phyloP scores from a whole-genome alignment of 768 basidiomycete genomes.

The Kwoniella dendrophila region DNA sequence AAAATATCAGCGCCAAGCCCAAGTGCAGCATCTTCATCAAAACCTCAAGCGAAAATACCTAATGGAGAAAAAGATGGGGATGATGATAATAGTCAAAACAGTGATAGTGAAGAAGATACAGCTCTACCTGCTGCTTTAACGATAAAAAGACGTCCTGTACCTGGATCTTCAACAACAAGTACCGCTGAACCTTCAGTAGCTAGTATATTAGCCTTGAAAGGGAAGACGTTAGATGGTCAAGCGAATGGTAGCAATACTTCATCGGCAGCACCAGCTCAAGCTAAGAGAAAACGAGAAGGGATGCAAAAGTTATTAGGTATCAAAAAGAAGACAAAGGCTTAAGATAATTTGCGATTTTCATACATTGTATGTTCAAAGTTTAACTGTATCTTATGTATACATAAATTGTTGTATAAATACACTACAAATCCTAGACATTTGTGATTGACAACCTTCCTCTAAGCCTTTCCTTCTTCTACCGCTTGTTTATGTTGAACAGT shows the following conservation, averaged over 20 bases:
- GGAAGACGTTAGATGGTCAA: slow-evolving; percentile 36
- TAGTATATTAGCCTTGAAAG: slow-evolving; percentile 50
- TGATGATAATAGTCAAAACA: slow-evolving; percentile 21
- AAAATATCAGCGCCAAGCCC: slow-evolving; percentile 60
- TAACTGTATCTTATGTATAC: neutral
- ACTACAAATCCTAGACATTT: too few species aligned
- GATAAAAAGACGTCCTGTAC: slow-evolving; percentile 44
- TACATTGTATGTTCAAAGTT: neutral
- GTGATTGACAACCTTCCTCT: too few species aligned
- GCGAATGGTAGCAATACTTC: neutral
- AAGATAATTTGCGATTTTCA: neutral
- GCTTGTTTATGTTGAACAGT: too few species aligned
- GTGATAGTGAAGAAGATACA: slow-evolving; percentile 21
- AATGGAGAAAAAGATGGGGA: slow-evolving; percentile 9
- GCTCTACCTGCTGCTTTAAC: slow-evolving; percentile 40
- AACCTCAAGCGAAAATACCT: slow-evolving; percentile 41
- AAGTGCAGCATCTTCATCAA: slow-evolving; percentile 16
- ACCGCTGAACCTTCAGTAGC: slow-evolving; percentile 48
- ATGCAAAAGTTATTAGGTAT: slow-evolving; percentile 49
- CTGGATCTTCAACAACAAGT: slow-evolving; percentile 15
- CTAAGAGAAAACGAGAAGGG: slow-evolving; percentile 42
- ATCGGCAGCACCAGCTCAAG: slow-evolving; percentile 23
- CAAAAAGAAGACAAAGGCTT: slow-evolving; percentile 46
- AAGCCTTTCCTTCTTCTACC: too few species aligned
- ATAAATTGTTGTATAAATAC: too few species aligned